Evolutionary conservation across 2,329 filamentous ascomycete species (phyloP).

Genomic region (Diaporthe eres): DNA sequence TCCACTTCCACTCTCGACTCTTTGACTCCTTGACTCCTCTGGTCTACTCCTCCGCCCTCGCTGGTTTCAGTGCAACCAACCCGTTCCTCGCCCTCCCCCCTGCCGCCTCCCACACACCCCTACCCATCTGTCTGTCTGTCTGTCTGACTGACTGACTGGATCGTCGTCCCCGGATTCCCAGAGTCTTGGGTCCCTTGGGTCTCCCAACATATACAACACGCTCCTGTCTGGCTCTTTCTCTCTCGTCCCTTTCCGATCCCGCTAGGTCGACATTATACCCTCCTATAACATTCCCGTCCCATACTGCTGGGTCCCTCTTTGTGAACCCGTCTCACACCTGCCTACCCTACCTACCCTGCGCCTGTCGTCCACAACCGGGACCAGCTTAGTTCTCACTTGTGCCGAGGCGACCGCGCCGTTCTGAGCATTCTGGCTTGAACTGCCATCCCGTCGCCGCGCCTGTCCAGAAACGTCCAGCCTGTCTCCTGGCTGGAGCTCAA

Average conservation of each 20-base stretch:
- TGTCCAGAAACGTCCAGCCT: neutral
- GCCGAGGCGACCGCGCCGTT: neutral
- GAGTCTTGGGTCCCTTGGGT: conserved; percentile 12
- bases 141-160: conserved; percentile 11
- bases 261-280: conserved; percentile 22
- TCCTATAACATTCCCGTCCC: conserved; percentile 21
- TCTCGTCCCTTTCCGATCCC: neutral
- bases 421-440: conserved; percentile 15
- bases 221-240: neutral
- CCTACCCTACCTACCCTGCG: conserved; percentile 3
- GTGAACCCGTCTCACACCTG: conserved; percentile 19
- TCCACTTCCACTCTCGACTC: neutral
- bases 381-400: conserved; percentile 5
- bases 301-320: conserved; percentile 24
- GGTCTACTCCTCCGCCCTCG: neutral
- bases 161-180: conserved; percentile 9
- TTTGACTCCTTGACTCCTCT: neutral
- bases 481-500: neutral
- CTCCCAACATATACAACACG: neutral
- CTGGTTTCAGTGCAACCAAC: conserved; percentile 15
- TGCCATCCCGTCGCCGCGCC: neutral
- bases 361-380: conserved; percentile 16
- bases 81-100: neutral
- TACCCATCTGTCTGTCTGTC: neutral
- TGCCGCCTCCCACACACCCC: neutral